Base-by-base conservation (phyloP, 2,329 filamentous ascomycete genomes). In the Neofusicoccum laricinum region DNA sequence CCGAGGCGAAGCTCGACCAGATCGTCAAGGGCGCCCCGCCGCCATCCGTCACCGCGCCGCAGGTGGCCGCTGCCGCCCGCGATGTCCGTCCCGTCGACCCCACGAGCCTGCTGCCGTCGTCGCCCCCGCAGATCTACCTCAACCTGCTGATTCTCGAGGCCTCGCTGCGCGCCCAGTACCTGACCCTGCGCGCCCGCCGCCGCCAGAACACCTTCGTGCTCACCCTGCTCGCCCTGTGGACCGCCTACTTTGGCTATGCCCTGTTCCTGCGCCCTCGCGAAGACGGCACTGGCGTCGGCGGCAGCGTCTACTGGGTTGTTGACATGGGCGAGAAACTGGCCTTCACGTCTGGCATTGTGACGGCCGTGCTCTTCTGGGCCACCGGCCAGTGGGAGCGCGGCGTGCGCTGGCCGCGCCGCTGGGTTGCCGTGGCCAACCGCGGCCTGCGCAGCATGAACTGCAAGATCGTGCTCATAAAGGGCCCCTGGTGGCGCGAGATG, bases 111-210 rank as follows among this genome's bases (percentile, higher is more conserved):
- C 87, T 94, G 15, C 93, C 93, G n/a, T 94, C 91, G 73, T 92
- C 92, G 15, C 93, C 93, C 50, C 92, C 92, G 63, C 95, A 97
- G 82, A 97, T 99, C 74, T 99, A 99, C 80, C 88, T 99, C 72
- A 99, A 99, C 78, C 89, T 99, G 25, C 86, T 99, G 65, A 96
- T 99, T 71, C 91, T 99, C 77, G 95, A 99, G 77, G 93, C 92
- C 55, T 97, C 93, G 4, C 83, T 99, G 40, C 92, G 95, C 68
- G 89, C 92, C 25, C 95, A 99, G 72, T 98, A 96, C 78, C 88
- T 99, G 64, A 91, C 93, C 67, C 85, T 98, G 49, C 91, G 94
- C 65, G 91, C 93, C 51, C 89, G 95, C 46, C 86, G 93, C 53
- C 89, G 95, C 15, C 92, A 97, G 71, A 94, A 99, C 77, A 93